Conservation (phyloP, 805 yeast genomes). For the Sugiyamaella boreocaroliniensis region DNA sequence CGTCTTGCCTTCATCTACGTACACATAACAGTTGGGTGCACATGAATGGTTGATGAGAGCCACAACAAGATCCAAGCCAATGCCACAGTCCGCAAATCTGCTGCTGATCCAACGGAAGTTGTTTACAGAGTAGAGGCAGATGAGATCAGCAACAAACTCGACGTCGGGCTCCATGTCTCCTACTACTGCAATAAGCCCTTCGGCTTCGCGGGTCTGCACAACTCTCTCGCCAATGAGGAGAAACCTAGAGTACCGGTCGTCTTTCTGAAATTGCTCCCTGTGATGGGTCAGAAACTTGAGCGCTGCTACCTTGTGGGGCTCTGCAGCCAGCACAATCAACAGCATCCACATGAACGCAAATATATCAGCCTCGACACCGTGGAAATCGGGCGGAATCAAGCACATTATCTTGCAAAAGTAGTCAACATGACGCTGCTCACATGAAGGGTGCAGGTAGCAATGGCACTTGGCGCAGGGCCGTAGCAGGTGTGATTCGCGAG, state of each 20-base stretch:
- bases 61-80: neutral
- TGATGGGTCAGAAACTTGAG: neutral
- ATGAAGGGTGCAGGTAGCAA: too few relatives aligned
- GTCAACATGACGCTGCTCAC: too few relatives aligned
- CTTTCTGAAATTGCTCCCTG: neutral
- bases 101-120: neutral
- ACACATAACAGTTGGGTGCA: neutral
- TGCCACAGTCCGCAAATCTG: neutral
- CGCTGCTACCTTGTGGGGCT: neutral
- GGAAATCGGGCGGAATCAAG: neutral
- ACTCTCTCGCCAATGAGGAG: neutral
- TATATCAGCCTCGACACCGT: neutral
- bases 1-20: neutral
- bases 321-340: neutral
- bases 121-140: neutral
- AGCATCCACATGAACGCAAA: neutral
- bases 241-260: neutral
- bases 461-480: too few relatives aligned
- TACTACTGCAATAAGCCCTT: neutral
- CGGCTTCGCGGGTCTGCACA: neutral
- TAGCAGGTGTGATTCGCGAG: too few relatives aligned
- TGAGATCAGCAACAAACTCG: neutral
- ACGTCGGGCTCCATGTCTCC: neutral
- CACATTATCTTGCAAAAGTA: neutral
- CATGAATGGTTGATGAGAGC: neutral